Evolutionary conservation across 805 yeast genomes (phyloP).

Genomic region (Myxozyma neotropica): DNA sequence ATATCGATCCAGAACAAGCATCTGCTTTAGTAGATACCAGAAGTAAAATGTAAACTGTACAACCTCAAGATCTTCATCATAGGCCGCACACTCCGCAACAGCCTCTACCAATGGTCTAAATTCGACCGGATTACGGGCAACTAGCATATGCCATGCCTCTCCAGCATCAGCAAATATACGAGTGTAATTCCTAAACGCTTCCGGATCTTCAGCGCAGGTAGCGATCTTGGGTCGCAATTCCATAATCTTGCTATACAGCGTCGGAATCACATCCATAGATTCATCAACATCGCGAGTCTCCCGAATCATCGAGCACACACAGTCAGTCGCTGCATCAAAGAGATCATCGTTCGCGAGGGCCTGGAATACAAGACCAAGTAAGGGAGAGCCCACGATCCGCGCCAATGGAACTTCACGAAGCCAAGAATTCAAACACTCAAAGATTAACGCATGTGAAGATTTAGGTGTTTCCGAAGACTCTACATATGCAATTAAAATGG

Average conservation of each 20-base stretch:
- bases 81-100: conserved; percentile 67
- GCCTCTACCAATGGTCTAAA: conserved; percentile 76
- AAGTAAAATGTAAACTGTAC: conserved; percentile 89
- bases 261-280: conserved; percentile 56
- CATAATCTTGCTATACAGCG: conserved; percentile 69
- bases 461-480: conserved; percentile 42
- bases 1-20: conserved; percentile 63
- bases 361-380: conserved; percentile 69
- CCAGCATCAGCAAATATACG: conserved; percentile 89
- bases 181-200: conserved; percentile 67
- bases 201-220: conserved; percentile 56
- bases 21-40: conserved; percentile 81
- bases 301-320: conserved; percentile 74
- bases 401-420: conserved; percentile 80
- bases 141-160: conserved; percentile 89
- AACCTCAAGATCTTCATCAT: conserved; percentile 82
- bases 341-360: conserved; percentile 61
- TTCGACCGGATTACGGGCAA: conserved; percentile 69
- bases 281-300: conserved; percentile 75
- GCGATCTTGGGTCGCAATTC: conserved; percentile 55
- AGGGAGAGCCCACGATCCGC: conserved; percentile 62
- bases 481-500: conserved; percentile 59
- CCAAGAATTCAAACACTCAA: conserved; percentile 88
- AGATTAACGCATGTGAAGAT: conserved; percentile 50
- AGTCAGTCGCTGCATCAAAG: conserved; percentile 84